Percentiles rank a stretch among this genome's conserved stretches.
phyloP scores from a whole-genome alignment of 2,329 filamentous ascomycete species.

The Dryadomyces quercus-mongolicae region DNA sequence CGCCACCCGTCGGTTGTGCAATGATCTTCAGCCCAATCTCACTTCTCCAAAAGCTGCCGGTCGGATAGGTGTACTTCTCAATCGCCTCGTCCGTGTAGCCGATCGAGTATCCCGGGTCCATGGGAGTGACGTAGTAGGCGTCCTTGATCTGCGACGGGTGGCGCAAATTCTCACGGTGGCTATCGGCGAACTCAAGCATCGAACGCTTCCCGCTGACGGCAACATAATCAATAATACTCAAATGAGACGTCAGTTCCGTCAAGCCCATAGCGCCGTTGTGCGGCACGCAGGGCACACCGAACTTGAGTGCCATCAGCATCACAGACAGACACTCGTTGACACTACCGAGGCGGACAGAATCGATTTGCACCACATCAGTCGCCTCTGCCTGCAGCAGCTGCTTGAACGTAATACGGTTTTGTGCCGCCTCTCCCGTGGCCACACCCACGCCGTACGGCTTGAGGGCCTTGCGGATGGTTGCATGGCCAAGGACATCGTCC shows the following conservation, averaged over 20 bases:
- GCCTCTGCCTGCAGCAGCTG: conserved; percentile 70
- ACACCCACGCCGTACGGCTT: conserved; percentile 66
- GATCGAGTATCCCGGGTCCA: conserved; percentile 56
- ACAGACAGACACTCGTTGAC: conserved; percentile 91
- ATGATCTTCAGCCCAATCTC: conserved; percentile 2
- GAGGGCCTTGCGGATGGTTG: conserved; percentile 69
- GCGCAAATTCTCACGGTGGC: conserved; percentile 85
- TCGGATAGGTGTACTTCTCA: conserved; percentile 5
- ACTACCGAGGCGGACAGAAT: conserved; percentile 79
- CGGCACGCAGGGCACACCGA: conserved; percentile 70
- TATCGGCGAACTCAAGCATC: conserved; percentile 83
- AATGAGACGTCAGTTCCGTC: conserved; percentile 86
- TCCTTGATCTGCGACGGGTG: conserved; percentile 69
- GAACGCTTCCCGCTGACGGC: conserved; percentile 70
- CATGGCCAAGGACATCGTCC: conserved; percentile 81
- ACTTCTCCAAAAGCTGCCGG: conserved; percentile 4
- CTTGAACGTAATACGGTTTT: conserved; percentile 91
- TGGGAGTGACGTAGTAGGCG: conserved; percentile 79
- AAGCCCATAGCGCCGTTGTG: conserved; percentile 82
- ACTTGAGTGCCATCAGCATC: conserved; percentile 73
- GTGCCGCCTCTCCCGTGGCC: conserved; percentile 88
- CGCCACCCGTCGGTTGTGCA: conserved; percentile 5
- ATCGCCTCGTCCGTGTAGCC: conserved; percentile 6
- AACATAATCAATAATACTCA: conserved; percentile 87
- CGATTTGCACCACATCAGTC: conserved; percentile 80